Base-by-base conservation (phyloP, 768 basidiomycete genomes). In the Lentinula sp. region DNA sequence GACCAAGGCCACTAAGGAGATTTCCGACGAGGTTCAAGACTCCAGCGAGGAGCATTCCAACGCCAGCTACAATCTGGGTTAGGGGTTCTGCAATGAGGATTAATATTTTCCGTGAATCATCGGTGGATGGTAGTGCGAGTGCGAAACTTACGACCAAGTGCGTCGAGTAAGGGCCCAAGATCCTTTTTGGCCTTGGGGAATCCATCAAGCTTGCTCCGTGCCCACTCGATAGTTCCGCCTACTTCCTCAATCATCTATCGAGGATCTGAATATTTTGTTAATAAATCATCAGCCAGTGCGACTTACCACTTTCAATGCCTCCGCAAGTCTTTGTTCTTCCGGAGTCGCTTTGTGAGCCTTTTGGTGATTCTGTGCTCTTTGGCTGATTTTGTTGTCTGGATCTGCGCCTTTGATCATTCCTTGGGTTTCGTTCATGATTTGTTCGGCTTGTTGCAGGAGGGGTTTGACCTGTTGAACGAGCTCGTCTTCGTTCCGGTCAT, bases 141-240 rank as follows among this genome's bases (percentile, higher is more conserved):
- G 10, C 18, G 37, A 50, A 15, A 66, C 74, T 60, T 65, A 73
- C 74, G 73, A 10, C 71, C 68, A 6, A 76, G 63, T 3, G 73
- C 74, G 53, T 75, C 75, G 8, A 76, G 66, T n/a, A 76, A 63
- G n/a, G 74, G 75, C 10, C 74, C 73, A 7, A 75, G 72, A 58
- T 76, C 73, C 42, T 62, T 64, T 67, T 77, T 75, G 0, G 75
- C 75, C 61, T 76, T 74, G 1, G 75, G 75, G 66, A 73, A 74
- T 13, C 65, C 65, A 28, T 74, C 68, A 39, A 76, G 67, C 61
- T 76, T 76, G 57, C 72, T 68, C 48, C 66, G 69, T 2, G 75
- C 75, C 73, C 75, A 76, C 39, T 75, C 71, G 35, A 76, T 72
- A 0, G 74, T 76, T 4, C 75, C 75, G 18, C 71, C 70, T 10